Conservation (phyloP, 164 flowering plant species). For the Liriodendron chinense region DNA sequence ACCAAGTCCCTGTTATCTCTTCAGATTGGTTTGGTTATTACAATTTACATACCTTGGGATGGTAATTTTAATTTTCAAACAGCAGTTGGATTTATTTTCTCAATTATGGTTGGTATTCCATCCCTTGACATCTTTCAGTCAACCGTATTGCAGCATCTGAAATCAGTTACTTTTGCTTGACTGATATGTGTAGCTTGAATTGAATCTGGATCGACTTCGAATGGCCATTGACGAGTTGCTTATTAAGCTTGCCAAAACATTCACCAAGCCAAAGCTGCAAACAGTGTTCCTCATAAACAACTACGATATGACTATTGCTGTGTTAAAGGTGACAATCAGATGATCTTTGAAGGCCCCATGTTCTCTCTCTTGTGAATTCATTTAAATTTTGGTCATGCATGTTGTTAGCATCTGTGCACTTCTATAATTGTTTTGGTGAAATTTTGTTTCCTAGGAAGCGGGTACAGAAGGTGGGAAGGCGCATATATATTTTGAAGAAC, state of each 20-base stretch:
- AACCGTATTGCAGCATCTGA: not conserved
- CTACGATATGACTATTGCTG: slow-evolving; percentile 92
- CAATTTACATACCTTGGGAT: too few species aligned
- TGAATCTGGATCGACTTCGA: slow-evolving; percentile 85
- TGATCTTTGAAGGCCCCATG: not conserved
- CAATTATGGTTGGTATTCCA: not conserved
- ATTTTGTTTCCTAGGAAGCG: slow-evolving; percentile 66
- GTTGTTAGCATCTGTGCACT: not conserved
- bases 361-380: not conserved
- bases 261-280: slow-evolving; percentile 68
- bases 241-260: slow-evolving; percentile 68
- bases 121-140: too few species aligned
- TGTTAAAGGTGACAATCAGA: slow-evolving; percentile 58
- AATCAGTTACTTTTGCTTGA: not conserved
- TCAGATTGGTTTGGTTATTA: too few species aligned
- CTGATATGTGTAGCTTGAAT: slow-evolving; percentile 61
- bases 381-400: not conserved
- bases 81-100: not conserved
- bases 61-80: not conserved
- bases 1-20: too few species aligned
- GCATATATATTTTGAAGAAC: slow-evolving; percentile 83
- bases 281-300: slow-evolving; percentile 95
- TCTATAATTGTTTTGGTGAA: not conserved
- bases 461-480: slow-evolving; percentile 89
- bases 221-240: slow-evolving; percentile 96